Percentiles rank a stretch among this genome's conserved stretches.
Evolutionary conservation across 1,284 basidiomycete genomes (phyloP).

Genomic region (Termitomyces sp.): DNA sequence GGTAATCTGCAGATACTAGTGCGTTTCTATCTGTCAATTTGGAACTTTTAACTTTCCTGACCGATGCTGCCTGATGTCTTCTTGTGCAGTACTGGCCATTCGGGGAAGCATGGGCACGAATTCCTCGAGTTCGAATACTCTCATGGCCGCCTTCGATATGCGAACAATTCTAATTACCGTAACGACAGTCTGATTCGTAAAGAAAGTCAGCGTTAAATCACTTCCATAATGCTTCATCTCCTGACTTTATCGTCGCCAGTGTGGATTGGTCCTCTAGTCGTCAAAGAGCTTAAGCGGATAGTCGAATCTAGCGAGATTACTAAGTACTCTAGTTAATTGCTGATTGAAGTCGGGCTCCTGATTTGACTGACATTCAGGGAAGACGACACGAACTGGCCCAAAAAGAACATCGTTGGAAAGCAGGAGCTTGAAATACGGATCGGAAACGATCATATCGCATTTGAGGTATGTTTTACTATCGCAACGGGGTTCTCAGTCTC

Average conservation of each 20-base stretch:
- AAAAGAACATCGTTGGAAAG: slow-evolving; percentile 97
- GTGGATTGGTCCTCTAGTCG: slow-evolving; percentile 89
- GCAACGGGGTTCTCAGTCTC: not conserved
- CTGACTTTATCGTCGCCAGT: slow-evolving; percentile 44
- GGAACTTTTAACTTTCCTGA: not conserved
- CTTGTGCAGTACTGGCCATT: slow-evolving; percentile 78
- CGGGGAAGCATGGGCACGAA: slow-evolving; percentile 94
- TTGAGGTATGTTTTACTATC: slow-evolving; percentile 68
- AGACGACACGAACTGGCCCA: slow-evolving; percentile 97
- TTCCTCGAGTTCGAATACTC: slow-evolving; percentile 99
- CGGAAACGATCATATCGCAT: slow-evolving; percentile 95
- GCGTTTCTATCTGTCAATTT: slow-evolving; percentile 7
- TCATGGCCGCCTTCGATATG: slow-evolving; percentile 92
- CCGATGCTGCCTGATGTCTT: not conserved
- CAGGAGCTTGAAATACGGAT: slow-evolving; percentile 95
- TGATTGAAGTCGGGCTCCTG: not conserved
- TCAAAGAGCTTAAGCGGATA: slow-evolving; percentile 91
- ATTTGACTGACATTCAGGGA: slow-evolving; percentile 57
- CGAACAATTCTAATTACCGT: slow-evolving; percentile 99
- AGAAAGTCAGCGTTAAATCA: slow-evolving; percentile 74
- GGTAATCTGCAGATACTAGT: slow-evolving; percentile 74
- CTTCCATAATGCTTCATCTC: slow-evolving; percentile 2
- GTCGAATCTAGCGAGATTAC: slow-evolving; percentile 95
- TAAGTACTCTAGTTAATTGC: slow-evolving; percentile 49
- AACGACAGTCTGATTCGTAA: slow-evolving; percentile 97